Evolutionary conservation across 345 rosid species (phyloP).

Genomic region (Capsella bursapastoris): DNA sequence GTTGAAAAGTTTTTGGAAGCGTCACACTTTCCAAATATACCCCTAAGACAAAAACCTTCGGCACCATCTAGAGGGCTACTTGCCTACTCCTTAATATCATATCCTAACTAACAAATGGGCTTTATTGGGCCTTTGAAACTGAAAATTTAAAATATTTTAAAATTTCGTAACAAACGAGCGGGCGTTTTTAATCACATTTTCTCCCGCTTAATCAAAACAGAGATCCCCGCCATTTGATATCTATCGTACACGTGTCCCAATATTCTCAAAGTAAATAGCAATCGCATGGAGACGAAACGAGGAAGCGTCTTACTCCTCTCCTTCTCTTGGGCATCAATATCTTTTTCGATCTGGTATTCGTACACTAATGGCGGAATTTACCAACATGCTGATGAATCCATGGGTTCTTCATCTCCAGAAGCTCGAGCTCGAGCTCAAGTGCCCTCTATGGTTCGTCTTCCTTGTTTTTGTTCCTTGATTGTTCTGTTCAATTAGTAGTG

Average conservation of each 20-base stretch:
- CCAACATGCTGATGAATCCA: constrained; percentile 57
- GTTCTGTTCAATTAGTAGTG: not conserved
- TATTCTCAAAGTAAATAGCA: constrained; percentile 6
- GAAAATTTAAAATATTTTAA: constrained; percentile 32
- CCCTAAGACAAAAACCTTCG: not conserved
- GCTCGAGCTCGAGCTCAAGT: constrained; percentile 81
- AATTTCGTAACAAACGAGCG: constrained; percentile 37
- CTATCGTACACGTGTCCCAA: constrained; percentile 47
- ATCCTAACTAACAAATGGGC: constrained; percentile 23
- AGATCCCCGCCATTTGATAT: constrained; percentile 41
- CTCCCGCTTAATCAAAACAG: constrained; percentile 36
- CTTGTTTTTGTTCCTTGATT: not conserved
- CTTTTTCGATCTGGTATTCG: constrained; percentile 31
- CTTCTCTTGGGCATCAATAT: constrained; percentile 17
- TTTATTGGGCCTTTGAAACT: constrained; percentile 30
- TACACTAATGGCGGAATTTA: constrained; percentile 51
- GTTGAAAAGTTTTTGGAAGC: constrained; percentile 41
- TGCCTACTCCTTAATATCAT: not conserved
- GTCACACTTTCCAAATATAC: constrained; percentile 37
- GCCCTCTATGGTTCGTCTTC: constrained; percentile 77
- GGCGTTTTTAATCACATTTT: constrained; percentile 10
- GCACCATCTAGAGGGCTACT: not conserved
- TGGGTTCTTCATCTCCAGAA: constrained; percentile 84
- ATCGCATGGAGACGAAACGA: constrained; percentile 26
- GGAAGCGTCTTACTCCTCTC: not conserved